Evolutionary conservation across 441 rosid genomes (phyloP).

Genomic region (Raphanus hybrid): DNA sequence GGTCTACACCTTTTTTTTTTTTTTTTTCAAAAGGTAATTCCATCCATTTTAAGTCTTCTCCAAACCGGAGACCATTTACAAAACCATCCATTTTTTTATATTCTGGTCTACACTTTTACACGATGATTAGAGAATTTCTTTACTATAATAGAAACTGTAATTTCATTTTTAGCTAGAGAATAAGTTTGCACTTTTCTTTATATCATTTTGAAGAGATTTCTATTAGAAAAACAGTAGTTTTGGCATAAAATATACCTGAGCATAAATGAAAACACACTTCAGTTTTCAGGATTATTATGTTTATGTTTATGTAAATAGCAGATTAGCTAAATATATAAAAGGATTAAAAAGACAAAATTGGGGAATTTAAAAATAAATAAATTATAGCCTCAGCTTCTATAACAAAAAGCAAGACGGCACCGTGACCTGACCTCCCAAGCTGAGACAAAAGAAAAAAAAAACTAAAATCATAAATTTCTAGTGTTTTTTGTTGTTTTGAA

Average conservation of each 20-base stretch:
- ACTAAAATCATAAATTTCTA: background rate
- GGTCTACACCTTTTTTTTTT: too few relatives aligned
- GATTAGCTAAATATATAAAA: background rate
- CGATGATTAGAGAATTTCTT: background rate
- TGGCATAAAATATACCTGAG: background rate
- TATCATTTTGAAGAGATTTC: background rate
- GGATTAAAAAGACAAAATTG: background rate
- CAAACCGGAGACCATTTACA: too few relatives aligned
- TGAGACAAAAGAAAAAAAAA: conserved; percentile 6
- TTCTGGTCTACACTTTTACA: background rate
- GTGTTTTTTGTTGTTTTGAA: background rate
- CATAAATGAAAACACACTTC: background rate
- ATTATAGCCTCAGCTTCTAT: conserved; percentile 8
- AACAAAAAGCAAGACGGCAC: conserved; percentile 26
- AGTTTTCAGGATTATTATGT: background rate
- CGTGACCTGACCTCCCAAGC: conserved; percentile 15
- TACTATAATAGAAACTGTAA: background rate
- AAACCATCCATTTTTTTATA: background rate
- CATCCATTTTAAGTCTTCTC: too few relatives aligned
- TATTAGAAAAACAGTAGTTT: background rate
- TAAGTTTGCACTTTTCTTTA: background rate
- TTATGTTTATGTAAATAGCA: background rate
- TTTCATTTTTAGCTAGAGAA: background rate
- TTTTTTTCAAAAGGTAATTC: too few relatives aligned
- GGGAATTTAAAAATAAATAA: background rate